These are phyloP conservation scores for Aspergillus cavernicola DNA, from an alignment of 495 filamentous ascomycete genomes.

Conservation along the genomic window DNA sequence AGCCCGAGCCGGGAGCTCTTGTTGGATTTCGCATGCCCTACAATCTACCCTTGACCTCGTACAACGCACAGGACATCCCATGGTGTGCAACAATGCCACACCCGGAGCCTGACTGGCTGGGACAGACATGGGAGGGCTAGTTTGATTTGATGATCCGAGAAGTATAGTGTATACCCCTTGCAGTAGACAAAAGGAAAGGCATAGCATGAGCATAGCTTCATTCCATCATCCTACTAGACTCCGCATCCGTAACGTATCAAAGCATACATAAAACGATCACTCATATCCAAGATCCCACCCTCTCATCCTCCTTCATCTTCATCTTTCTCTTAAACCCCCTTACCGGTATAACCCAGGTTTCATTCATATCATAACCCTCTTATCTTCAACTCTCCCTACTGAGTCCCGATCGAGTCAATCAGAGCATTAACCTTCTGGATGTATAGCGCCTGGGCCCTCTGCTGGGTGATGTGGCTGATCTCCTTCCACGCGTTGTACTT, in stretches of 20 bases:
- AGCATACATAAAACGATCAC: conserved; percentile 6
- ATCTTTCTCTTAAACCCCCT: too few species aligned
- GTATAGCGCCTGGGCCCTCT: conserved; percentile 72
- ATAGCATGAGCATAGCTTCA: neutral
- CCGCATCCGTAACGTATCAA: too few species aligned
- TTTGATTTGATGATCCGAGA: too few species aligned
- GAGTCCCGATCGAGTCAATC: conserved; percentile 60
- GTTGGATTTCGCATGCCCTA: conserved; percentile 82
- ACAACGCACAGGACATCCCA: conserved; percentile 59
- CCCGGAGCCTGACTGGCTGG: conserved; percentile 65
- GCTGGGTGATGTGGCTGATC: conserved; percentile 51
- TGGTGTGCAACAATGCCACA: conserved; percentile 72
- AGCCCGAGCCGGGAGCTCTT: conserved; percentile 12
- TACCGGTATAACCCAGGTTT: too few species aligned
- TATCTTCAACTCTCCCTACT: conserved; percentile 6
- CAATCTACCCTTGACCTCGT: conserved; percentile 68
- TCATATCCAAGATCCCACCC: conserved; percentile 3
- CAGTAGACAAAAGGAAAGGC: neutral
- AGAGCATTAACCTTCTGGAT: conserved; percentile 64
- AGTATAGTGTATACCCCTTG: neutral
- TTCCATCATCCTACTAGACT: neutral
- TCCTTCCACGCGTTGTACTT: conserved; percentile 75
- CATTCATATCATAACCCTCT: too few species aligned
- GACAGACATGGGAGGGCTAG: conserved; percentile 48
- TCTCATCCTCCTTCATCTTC: neutral